These are phyloP conservation scores for Penicillium sp. DNA, from an alignment of 2,329 filamentous ascomycete species.

Conservation along the genomic window DNA sequence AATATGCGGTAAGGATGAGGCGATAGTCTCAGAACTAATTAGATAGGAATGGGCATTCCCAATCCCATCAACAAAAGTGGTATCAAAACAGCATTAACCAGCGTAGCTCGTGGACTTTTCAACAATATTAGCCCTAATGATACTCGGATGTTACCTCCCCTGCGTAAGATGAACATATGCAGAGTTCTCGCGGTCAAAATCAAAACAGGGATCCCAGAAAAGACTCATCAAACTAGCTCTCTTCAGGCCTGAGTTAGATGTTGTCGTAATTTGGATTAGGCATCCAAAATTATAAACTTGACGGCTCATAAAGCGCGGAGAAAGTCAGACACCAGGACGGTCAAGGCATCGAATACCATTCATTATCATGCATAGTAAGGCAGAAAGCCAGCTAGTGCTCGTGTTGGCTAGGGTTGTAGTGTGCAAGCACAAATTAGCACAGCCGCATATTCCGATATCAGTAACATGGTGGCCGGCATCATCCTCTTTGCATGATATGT, in stretches of 20 bases:
- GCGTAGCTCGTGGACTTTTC: neutral
- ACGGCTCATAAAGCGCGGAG: neutral
- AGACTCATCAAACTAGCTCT: neutral
- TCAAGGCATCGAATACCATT: neutral
- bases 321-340: neutral
- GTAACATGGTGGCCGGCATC: neutral
- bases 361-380: neutral
- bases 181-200: neutral
- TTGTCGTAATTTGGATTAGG: neutral
- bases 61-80: neutral
- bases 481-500: neutral
- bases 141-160: neutral
- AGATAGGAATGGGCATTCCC: neutral
- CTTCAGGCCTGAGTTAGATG: neutral
- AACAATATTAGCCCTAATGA: slow-evolving; percentile 1
- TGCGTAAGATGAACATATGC: neutral
- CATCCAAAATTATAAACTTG: neutral
- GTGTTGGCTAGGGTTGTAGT: neutral
- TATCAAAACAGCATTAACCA: neutral
- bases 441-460: neutral
- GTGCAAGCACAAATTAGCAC: neutral
- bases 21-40: neutral
- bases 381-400: neutral
- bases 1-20: neutral
- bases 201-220: slow-evolving; percentile 1